phyloP scores from a whole-genome alignment of 371 early-diverging fungal species.

The Mucor velutinosus region DNA sequence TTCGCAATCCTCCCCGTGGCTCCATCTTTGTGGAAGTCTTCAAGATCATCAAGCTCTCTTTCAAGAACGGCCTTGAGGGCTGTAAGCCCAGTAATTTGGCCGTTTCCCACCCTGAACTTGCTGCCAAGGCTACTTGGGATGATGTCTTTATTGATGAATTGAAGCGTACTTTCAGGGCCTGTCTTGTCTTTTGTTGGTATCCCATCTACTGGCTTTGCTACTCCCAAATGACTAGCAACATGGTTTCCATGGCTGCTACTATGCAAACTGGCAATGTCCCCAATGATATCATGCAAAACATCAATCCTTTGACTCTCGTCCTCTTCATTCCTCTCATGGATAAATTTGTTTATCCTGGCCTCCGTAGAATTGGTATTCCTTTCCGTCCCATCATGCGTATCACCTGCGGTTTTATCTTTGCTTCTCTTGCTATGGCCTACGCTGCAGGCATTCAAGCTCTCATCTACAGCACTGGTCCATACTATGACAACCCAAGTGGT shows the following conservation, averaged over 20 bases:
- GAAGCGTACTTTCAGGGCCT: constrained; percentile 64
- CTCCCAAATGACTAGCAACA: constrained; percentile 74
- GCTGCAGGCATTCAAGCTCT: constrained; percentile 70
- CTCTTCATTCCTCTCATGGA: constrained; percentile 77
- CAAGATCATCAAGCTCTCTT: constrained; percentile 32
- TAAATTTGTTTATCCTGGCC: constrained; percentile 64
- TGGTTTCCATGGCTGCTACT: constrained; percentile 72
- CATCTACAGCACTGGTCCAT: constrained; percentile 51
- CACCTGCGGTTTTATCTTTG: constrained; percentile 68
- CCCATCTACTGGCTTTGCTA: constrained; percentile 84
- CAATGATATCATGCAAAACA: constrained; percentile 66
- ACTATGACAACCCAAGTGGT: constrained; percentile 32
- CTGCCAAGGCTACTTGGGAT: constrained; percentile 61
- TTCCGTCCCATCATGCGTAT: constrained; percentile 75
- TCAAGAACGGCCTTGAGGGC: constrained; percentile 40
- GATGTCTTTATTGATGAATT: constrained; percentile 76
- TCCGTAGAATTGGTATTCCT: constrained; percentile 67
- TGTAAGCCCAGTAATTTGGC: constrained; percentile 39
- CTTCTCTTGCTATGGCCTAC: constrained; percentile 70
- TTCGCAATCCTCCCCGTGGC: constrained; percentile 65
- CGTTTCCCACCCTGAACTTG: constrained; percentile 34
- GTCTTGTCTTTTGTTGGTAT: constrained; percentile 73
- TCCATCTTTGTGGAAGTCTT: constrained; percentile 53
- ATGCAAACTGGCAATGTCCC: constrained; percentile 71
- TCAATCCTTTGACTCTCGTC: constrained; percentile 69